A percentile compares a stretch with the other conserved stretches of the same genome.
These are phyloP conservation scores for Phalaenopsis hybrid DNA, from an alignment of 116 monocot genomes.

Conservation along the genomic window DNA sequence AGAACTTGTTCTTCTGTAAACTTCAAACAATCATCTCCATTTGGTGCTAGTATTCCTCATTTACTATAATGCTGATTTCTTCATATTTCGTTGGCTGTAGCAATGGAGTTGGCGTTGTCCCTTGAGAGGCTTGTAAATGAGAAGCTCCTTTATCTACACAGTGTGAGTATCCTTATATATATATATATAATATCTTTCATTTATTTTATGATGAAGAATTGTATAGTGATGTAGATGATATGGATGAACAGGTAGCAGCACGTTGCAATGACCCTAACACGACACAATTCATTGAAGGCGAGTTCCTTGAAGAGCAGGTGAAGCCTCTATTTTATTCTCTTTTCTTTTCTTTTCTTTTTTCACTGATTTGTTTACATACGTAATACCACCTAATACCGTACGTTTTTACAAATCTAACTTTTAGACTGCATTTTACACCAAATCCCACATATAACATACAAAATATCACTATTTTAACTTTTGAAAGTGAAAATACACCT, in stretches of 20 bases:
- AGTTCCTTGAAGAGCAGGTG: conserved; percentile 59
- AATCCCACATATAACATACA: no score
- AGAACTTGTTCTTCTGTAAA: no score
- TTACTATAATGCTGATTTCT: neutral
- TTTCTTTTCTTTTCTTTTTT: neutral
- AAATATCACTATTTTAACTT: no score
- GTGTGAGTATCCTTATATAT: conserved; percentile 20
- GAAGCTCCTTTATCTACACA: conserved; percentile 57
- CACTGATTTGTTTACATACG: no score
- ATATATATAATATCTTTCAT: neutral
- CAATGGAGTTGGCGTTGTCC: conserved; percentile 60
- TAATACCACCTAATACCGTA: no score
- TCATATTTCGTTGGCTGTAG: conserved; percentile 10
- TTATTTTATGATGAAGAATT: neutral
- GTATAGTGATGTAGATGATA: neutral
- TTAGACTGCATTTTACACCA: no score
- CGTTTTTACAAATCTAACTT: no score
- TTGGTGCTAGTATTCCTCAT: no score
- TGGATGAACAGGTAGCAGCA: conserved; percentile 38
- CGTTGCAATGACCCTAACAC: conserved; percentile 43
- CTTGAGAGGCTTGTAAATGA: conserved; percentile 65
- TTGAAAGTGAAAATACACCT: no score
- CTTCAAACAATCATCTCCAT: no score
- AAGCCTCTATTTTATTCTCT: neutral
- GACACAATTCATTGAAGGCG: conserved; percentile 49